Conservation (phyloP, 768 basidiomycete genomes). For the Lactarius hengduanensis region DNA sequence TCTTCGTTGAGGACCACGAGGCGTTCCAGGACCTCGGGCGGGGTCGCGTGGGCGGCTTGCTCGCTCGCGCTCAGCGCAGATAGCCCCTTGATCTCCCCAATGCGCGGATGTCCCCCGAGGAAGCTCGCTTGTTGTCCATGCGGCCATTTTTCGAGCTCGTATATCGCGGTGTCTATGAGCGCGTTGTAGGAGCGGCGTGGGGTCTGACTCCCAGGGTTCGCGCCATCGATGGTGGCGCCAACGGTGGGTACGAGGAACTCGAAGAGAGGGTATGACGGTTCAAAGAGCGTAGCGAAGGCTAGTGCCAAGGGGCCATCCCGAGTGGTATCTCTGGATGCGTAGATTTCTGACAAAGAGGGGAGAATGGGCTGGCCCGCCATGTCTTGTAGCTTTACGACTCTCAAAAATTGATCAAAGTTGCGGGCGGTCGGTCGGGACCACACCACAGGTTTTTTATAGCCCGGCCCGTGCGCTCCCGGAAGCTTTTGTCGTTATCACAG, state of each 20-base stretch:
- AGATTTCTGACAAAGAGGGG: conserved; percentile 20
- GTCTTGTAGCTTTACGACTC: not conserved
- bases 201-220: conserved; percentile 11
- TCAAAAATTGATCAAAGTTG: not conserved
- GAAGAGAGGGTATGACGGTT: conserved; percentile 49
- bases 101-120: conserved; percentile 83
- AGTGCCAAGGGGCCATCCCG: conserved; percentile 34
- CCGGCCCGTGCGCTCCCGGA: not conserved
- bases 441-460: not conserved
- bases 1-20: conserved; percentile 72
- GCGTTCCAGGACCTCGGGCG: conserved; percentile 70
- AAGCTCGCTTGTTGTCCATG: conserved; percentile 54
- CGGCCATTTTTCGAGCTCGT: conserved; percentile 54
- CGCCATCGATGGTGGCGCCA: conserved; percentile 44
- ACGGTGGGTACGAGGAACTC: conserved; percentile 65
- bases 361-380: conserved; percentile 17
- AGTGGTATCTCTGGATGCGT: conserved; percentile 16
- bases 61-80: conserved; percentile 77
- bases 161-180: conserved; percentile 56
- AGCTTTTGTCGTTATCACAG: not conserved
- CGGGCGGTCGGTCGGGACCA: not conserved
- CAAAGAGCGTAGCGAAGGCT: conserved; percentile 41
- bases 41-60: conserved; percentile 63
- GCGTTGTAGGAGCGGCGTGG: conserved; percentile 41
- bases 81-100: conserved; percentile 77